Percentiles rank a stretch among this genome's conserved stretches.
Conservation (phyloP, 371 early-diverging fungal genomes). For the Neoconidiobolus thromboides region DNA sequence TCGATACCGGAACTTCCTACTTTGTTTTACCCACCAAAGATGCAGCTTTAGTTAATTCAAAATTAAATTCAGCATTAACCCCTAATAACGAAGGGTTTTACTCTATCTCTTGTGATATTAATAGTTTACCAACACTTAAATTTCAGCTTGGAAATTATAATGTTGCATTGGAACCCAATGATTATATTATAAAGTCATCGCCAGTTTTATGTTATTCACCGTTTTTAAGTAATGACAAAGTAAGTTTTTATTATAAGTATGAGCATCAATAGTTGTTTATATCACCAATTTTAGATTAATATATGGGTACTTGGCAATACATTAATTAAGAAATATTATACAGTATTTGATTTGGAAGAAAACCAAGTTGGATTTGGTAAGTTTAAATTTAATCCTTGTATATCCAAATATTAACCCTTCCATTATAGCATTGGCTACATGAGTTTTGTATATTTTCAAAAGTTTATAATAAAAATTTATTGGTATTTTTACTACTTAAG, state of each 20-base stretch:
- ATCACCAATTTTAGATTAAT: constrained; percentile 45
- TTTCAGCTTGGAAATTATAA: constrained; percentile 48
- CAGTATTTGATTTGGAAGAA: constrained; percentile 74
- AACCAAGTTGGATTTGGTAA: constrained; percentile 36
- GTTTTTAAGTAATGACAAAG: no score
- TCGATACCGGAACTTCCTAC: constrained; percentile 68
- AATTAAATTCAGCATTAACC: constrained; percentile 48
- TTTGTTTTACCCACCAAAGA: constrained; percentile 48
- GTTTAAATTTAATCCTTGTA: constrained; percentile 8
- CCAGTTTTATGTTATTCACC: no score
- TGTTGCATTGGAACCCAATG: constrained; percentile 29
- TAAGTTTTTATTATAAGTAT: constrained; percentile 23
- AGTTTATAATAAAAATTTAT: no score
- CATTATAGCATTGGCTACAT: no score
- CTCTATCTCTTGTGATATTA: no score
- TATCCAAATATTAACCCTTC: no score
- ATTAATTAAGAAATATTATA: constrained; percentile 79
- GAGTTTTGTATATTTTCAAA: no score
- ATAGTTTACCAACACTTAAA: constrained; percentile 45
- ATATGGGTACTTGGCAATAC: constrained; percentile 77
- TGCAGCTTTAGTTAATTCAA: constrained; percentile 69
- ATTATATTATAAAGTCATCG: constrained; percentile 48
- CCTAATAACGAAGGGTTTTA: constrained; percentile 2
- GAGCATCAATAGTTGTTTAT: constrained; percentile 84
- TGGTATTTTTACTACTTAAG: no score